A percentile compares a stretch with the other conserved stretches of the same genome.
Evolutionary conservation across 768 basidiomycete species (phyloP).

Genomic region (Serendipita vermifera): DNA sequence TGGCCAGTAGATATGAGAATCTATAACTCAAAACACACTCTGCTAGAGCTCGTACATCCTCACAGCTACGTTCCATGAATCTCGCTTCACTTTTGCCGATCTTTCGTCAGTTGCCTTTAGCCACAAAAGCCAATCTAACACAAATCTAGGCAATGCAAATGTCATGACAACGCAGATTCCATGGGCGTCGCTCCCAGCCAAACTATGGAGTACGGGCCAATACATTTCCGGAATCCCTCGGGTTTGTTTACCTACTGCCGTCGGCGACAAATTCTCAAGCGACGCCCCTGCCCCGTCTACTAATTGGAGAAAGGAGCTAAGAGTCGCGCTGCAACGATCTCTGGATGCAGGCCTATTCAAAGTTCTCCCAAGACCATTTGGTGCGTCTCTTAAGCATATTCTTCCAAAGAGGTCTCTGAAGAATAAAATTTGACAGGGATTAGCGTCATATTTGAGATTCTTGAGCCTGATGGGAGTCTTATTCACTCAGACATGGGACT

Average conservation of each 20-base stretch:
- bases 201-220: not conserved
- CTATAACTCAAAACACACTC: too few species aligned
- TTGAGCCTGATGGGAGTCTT: slow-evolving; percentile 1
- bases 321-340: not conserved
- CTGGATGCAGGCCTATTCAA: not conserved
- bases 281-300: not conserved
- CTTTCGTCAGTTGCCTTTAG: too few species aligned
- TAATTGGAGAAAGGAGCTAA: not conserved
- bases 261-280: not conserved
- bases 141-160: too few species aligned
- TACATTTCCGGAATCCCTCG: not conserved
- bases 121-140: too few species aligned
- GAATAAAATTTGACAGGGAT: not conserved
- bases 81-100: too few species aligned
- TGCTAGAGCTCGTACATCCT: too few species aligned
- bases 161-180: too few species aligned
- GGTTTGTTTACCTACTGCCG: not conserved
- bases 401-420: too few species aligned
- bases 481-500: not conserved
- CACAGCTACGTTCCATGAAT: too few species aligned
- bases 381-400: not conserved
- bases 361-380: not conserved
- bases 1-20: too few species aligned
- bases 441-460: slow-evolving; percentile 1
- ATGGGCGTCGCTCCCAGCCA: slow-evolving; percentile 2